Evolutionary conservation across 2,329 filamentous ascomycete genomes (phyloP).

Genomic region (Fusarium compactum): DNA sequence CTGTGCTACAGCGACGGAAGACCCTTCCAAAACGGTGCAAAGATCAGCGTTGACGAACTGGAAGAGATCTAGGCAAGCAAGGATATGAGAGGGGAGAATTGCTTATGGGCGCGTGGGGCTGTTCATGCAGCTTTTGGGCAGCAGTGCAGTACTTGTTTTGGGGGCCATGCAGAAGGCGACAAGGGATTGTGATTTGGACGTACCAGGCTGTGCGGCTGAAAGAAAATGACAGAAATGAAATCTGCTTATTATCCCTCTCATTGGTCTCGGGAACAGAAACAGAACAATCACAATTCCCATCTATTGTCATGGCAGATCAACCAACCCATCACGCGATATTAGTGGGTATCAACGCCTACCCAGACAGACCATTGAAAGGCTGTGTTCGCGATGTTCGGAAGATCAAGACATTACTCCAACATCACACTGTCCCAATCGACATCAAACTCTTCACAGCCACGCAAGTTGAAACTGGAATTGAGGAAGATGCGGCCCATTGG

Average conservation of each 20-base stretch:
- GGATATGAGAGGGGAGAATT: not conserved
- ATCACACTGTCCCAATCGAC: not conserved
- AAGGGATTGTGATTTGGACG: not conserved
- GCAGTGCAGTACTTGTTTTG: not conserved
- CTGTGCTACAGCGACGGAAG: not conserved
- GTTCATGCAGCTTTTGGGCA: not conserved
- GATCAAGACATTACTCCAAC: slow-evolving; percentile 5
- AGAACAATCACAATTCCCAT: not conserved
- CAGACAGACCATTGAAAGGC: not conserved
- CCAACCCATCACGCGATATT: slow-evolving; percentile 11
- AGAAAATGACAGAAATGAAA: not conserved
- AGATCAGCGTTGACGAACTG: not conserved
- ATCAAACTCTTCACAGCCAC: slow-evolving; percentile 13
- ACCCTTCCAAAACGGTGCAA: not conserved
- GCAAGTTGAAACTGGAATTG: not conserved
- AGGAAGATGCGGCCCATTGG: not conserved
- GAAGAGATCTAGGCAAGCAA: not conserved
- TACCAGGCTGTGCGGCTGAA: not conserved
- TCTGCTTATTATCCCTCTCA: not conserved
- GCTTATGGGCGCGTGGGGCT: not conserved
- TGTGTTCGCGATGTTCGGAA: slow-evolving; percentile 18
- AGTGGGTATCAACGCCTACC: slow-evolving; percentile 26
- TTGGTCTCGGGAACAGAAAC: not conserved
- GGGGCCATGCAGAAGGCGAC: not conserved
- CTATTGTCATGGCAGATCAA: not conserved